Percentiles rank a stretch among this genome's conserved stretches.
Conservation (phyloP, 73 alveolate species). For the Loxodes magnus region DNA sequence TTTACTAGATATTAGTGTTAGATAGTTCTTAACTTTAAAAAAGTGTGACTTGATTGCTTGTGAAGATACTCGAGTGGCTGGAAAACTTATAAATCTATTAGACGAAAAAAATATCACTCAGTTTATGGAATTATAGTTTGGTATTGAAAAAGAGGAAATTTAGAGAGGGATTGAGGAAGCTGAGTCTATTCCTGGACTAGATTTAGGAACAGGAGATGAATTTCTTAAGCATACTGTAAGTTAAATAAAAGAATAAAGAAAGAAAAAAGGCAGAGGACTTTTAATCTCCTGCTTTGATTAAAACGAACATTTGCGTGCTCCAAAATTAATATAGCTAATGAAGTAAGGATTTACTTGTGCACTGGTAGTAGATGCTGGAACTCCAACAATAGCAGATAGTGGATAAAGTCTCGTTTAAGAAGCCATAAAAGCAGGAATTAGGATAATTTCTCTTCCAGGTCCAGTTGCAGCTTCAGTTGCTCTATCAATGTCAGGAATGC, state of each 20-base stretch:
- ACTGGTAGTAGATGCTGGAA: conserved; percentile 80
- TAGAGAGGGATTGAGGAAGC: conserved; percentile 24
- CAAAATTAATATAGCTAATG: conserved; percentile 51
- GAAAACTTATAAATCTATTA: conserved; percentile 48
- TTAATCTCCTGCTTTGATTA: conserved; percentile 50
- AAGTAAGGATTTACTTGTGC: conserved; percentile 65
- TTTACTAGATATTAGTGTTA: conserved; percentile 44
- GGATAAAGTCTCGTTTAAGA: conserved; percentile 54
- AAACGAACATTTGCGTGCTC: conserved; percentile 61
- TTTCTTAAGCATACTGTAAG: conserved; percentile 29
- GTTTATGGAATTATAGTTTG: conserved; percentile 26
- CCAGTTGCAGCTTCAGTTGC: conserved; percentile 68
- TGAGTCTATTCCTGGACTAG: conserved; percentile 12
- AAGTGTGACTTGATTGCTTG: conserved; percentile 74
- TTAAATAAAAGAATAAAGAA: conserved; percentile 33
- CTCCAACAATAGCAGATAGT: conserved; percentile 84
- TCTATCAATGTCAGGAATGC: conserved; percentile 56
- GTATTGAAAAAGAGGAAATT: conserved; percentile 29
- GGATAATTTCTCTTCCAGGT: conserved; percentile 73
- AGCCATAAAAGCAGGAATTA: conserved; percentile 40
- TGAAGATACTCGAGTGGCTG: conserved; percentile 77
- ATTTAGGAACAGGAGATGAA: conserved; percentile 60
- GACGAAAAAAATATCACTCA: conserved; percentile 35
- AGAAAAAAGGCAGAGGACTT: conserved; percentile 72
- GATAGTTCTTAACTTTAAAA: conserved; percentile 56